Percentiles rank a stretch among this genome's conserved stretches.
Conservation (phyloP, 257 asterid species). For the Petrea volubilis region DNA sequence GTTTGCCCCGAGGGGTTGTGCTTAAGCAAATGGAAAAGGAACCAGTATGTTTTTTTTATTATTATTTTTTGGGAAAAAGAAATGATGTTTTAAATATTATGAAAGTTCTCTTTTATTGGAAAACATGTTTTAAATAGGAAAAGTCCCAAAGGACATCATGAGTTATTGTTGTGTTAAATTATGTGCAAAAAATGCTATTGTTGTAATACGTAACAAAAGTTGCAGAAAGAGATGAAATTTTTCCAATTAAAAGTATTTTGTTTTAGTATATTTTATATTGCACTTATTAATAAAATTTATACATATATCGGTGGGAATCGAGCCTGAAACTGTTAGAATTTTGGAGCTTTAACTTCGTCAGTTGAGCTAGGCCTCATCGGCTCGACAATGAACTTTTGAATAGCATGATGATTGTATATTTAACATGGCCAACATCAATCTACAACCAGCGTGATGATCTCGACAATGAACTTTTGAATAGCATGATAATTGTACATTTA, state of each 20-base stretch:
- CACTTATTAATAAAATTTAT: too few relatives aligned
- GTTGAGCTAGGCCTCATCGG: too few relatives aligned
- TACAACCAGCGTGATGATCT: too few relatives aligned
- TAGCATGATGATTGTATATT: too few relatives aligned
- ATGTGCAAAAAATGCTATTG: background rate
- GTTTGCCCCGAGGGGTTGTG: slow-evolving; percentile 53
- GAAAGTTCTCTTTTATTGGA: slow-evolving; percentile 1
- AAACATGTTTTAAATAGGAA: background rate
- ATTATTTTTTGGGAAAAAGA: background rate
- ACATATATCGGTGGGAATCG: too few relatives aligned
- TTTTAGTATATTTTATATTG: slow-evolving; percentile 1
- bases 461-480: too few relatives aligned
- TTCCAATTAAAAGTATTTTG: background rate
- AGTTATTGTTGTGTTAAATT: background rate
- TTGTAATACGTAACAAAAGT: slow-evolving; percentile 2
- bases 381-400: too few relatives aligned
- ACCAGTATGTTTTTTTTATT: background rate
- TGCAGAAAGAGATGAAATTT: background rate
- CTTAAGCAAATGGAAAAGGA: background rate
- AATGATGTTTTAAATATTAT: too few relatives aligned
- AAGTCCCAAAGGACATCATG: background rate
- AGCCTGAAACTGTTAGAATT: too few relatives aligned
- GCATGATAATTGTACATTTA: too few relatives aligned
- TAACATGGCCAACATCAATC: too few relatives aligned
- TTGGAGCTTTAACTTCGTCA: too few relatives aligned